Base-by-base conservation (phyloP, 495 filamentous ascomycete species). In the Penicillium lividum region DNA sequence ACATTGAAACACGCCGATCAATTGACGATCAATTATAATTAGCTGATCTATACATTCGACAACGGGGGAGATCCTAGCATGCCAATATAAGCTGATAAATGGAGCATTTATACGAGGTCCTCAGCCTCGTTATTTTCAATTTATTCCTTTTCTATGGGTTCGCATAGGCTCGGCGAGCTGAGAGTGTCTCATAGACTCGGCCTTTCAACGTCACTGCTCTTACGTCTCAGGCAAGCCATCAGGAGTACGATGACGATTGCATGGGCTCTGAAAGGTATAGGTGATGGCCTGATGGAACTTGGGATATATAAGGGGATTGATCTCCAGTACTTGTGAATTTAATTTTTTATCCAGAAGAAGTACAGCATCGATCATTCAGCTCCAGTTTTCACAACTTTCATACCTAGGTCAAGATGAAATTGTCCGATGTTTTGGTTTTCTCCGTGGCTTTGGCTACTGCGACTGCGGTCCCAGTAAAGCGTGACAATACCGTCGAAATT, bases 401-500 rank as follows among this genome's bases (percentile, higher is more conserved):
- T 30, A 18, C 11, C 18, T 57, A 22, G 22, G 22, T 29, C 36
- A 57, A 51, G 51, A 57, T 57, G 57, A 59, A 59, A 18, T 54
- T 46, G 51, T 54, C 51, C 18, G 57, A 54, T 22, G 31, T 59
- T 15, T 36, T 54, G 30, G 28, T 31, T 44, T 34, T 63, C 46
- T 55, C 58, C 18, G 50, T 51, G 54, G 56, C 47, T 42, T 16
- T 63, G 9, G 62, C 44, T 34, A 42, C 58, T 25, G 53, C 56
- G 30, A 58, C 25, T 18, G 65, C 62, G 2, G 29, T 47, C 10
- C 56, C 59, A 27, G 5, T 60, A 16, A 54, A 53, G 25, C 53
- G 60, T 31, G n/a, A 58, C 1, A 28, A 60, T 8, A 18, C 34
- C 15, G 62, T 56, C 18, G 53, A 61, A 2, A 67, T 72, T 48